Evolutionary conservation across 2,329 filamentous ascomycete genomes (phyloP).

Genomic region (Cadophora gregata): DNA sequence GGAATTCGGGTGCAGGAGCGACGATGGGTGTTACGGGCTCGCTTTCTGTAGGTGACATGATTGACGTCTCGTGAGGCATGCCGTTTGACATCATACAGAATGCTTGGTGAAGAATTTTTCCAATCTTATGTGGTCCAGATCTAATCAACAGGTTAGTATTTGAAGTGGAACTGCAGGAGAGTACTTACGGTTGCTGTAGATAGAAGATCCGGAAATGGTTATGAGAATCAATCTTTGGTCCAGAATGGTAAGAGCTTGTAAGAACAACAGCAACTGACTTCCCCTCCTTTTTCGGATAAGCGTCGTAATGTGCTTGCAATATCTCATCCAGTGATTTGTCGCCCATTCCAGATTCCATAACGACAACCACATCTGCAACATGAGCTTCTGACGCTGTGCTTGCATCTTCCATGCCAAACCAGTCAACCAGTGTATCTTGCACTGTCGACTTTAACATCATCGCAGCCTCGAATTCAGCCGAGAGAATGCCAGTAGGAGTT

Average conservation of each 20-base stretch:
- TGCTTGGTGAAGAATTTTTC: conserved; percentile 38
- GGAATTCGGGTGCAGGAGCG: background rate
- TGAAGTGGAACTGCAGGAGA: background rate
- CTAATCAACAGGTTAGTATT: conserved; percentile 32
- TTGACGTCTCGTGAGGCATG: background rate
- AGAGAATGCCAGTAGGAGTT: conserved; percentile 42
- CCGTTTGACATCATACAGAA: conserved; percentile 26
- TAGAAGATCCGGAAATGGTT: conserved; percentile 38
- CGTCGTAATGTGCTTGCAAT: conserved; percentile 30
- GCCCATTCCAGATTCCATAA: conserved; percentile 40
- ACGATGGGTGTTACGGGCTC: conserved; percentile 1
- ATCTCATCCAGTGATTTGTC: conserved; percentile 34
- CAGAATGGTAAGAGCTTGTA: conserved; percentile 34
- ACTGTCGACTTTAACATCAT: conserved; percentile 38
- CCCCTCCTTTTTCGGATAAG: conserved; percentile 17
- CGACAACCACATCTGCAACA: conserved; percentile 36
- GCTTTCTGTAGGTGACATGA: conserved; percentile 12
- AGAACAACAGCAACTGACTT: conserved; percentile 37
- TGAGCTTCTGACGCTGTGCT: conserved; percentile 12
- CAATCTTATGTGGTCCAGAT: conserved; percentile 41
- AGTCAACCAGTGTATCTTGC: conserved; percentile 32
- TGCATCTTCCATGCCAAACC: conserved; percentile 39
- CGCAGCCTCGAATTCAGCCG: conserved; percentile 37
- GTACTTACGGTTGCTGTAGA: conserved; percentile 41
- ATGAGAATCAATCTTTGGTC: conserved; percentile 34